Evolutionary conservation across 805 yeast species (phyloP).

Genomic region (baker's yeast (Saccharomyces cerevisiae)): DNA sequence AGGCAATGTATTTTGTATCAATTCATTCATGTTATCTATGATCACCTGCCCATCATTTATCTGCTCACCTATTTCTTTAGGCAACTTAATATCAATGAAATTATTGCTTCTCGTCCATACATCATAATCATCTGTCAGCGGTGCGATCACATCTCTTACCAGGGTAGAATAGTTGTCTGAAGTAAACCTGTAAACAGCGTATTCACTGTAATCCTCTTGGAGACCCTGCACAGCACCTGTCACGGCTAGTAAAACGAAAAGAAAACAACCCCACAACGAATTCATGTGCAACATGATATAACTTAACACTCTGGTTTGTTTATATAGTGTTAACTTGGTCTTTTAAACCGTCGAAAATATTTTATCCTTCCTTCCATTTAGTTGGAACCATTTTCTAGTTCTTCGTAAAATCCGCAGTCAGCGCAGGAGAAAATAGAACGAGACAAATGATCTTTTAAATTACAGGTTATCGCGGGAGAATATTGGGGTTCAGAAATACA

Average conservation of each 20-base stretch:
- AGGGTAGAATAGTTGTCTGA: constrained; percentile 3
- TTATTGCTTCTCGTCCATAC: constrained; percentile 44
- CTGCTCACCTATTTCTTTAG: constrained; percentile 6
- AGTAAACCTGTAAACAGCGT: constrained; percentile 20
- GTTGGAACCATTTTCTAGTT: not conserved
- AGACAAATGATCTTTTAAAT: not conserved
- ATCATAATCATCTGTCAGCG: constrained; percentile 19
- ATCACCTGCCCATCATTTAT: constrained; percentile 29
- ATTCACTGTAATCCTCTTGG: constrained; percentile 13
- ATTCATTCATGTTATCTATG: constrained; percentile 49
- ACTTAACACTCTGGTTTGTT: not conserved
- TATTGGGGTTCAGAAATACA: not conserved
- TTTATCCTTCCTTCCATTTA: not conserved
- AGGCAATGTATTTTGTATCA: constrained; percentile 50
- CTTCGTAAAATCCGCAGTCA: not conserved
- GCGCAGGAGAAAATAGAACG: not conserved
- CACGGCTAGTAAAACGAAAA: not conserved
- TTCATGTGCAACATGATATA: not conserved
- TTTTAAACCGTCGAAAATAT: not conserved
- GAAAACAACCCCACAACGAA: not conserved
- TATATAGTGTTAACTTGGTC: not conserved
- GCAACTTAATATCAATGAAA: constrained; percentile 41
- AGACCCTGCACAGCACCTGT: not conserved
- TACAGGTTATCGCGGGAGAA: not conserved
- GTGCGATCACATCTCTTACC: constrained; percentile 7